phyloP scores from a whole-genome alignment of 345 rosid species.

The Carallia brachiata region DNA sequence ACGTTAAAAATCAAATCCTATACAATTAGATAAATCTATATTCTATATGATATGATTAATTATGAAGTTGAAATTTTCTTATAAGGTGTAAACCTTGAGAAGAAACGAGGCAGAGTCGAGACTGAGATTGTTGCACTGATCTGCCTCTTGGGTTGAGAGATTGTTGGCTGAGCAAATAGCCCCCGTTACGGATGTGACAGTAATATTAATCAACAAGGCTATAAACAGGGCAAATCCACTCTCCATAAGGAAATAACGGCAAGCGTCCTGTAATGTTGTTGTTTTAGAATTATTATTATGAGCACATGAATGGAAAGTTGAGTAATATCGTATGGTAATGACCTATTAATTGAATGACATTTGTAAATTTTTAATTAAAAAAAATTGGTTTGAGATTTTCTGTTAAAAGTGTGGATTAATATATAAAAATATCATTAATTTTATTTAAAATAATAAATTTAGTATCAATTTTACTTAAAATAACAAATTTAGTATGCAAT shows the following conservation, averaged over 20 bases:
- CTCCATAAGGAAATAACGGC: conserved; percentile 59
- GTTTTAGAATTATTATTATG: no score
- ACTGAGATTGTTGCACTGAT: conserved; percentile 49
- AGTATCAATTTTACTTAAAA: no score
- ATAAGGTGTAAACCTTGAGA: conserved; percentile 40
- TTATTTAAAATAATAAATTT: no score
- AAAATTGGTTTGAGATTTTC: no score
- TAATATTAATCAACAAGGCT: conserved; percentile 61
- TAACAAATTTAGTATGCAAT: no score
- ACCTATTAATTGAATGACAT: not conserved
- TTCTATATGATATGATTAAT: no score
- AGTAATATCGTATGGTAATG: not conserved
- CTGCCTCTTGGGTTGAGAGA: conserved; percentile 19
- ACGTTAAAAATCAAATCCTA: not conserved
- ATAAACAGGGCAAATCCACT: conserved; percentile 59
- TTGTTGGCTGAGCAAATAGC: conserved; percentile 40
- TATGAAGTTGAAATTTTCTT: not conserved
- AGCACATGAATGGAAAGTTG: not conserved
- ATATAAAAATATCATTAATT: no score
- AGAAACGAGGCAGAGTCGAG: conserved; percentile 72
- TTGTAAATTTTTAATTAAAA: not conserved
- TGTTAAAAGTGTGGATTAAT: no score
- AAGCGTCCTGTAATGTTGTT: conserved; percentile 43
- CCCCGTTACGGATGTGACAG: conserved; percentile 56
- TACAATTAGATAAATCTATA: not conserved